Evolutionary conservation across 805 yeast species (phyloP), one percentile per base, ranked within the genome.

Genomic region (Yarrowia sp.): DNA sequence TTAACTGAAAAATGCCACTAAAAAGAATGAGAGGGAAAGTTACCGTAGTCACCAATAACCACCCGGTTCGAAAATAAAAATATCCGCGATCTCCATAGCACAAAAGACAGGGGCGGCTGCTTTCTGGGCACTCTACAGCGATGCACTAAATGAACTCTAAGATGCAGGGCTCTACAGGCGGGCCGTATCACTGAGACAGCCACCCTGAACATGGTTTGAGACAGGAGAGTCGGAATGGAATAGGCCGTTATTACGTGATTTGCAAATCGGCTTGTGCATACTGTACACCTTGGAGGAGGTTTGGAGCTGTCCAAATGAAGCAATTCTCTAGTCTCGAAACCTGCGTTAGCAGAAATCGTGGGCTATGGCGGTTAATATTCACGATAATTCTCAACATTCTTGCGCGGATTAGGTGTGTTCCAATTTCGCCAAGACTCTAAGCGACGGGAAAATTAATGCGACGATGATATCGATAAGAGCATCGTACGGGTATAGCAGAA

Each of bases 121-220:
- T 44, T 27, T 18, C 25, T 29, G 19, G 25, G 35, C 25, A 13
- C 51, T 13, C 49, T 27, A 16, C 10, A 18, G 24, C 16, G 33
- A 27, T 12, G 18, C 12, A 29, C 35, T 24, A 29, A 27, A 4
- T 16, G 12, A 44, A 44, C 35, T 19, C 29, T 44, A 44, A 27
- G 5, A 42, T 27, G 49, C 32, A 27, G 49, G 16, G 24, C 16
- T 18, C 33, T 33, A 44, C 49, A 27, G 33, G 33, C 49, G 16
- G 24, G 18, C 49, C 33, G 49, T 44, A 44, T 27, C 33, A 16
- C 24, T 27, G 49, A 44, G 33, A 44, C 51, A 44, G 51, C 35
- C 51, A 44, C 24, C 33, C 31, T 27, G 49, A 19, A 27, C 49
- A 25, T 18, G 21, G 49, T 44, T 18, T 44, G 25, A 44, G 51